phyloP scores from a whole-genome alignment of 352 stramenopile genomes.

The Phytopythium delawarense region DNA sequence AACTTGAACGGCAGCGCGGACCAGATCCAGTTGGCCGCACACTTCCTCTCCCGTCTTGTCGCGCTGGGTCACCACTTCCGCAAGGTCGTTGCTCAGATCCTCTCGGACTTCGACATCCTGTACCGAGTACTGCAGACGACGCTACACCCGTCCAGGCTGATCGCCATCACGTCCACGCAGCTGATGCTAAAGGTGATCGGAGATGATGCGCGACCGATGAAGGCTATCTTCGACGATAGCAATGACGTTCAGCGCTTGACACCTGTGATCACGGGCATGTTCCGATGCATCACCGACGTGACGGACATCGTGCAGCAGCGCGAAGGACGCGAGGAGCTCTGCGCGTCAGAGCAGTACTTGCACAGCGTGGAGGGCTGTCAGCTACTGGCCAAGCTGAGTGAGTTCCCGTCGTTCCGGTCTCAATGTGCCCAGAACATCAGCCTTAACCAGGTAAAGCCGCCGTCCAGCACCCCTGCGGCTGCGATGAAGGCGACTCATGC shows the following conservation, averaged over 20 bases:
- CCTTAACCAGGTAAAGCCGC: constrained; percentile 58
- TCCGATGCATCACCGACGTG: constrained; percentile 53
- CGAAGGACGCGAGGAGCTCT: constrained; percentile 37
- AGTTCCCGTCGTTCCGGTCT: constrained; percentile 37
- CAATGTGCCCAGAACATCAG: constrained; percentile 57
- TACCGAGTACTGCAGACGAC: constrained; percentile 64
- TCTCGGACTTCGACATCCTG: constrained; percentile 58
- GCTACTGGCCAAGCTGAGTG: constrained; percentile 53
- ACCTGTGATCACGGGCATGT: constrained; percentile 47
- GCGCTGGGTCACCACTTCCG: constrained; percentile 56
- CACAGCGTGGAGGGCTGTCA: constrained; percentile 57
- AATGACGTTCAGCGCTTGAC: constrained; percentile 32
- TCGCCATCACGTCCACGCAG: constrained; percentile 44
- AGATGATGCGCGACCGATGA: constrained; percentile 50
- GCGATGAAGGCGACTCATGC: not conserved
- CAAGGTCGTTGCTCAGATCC: constrained; percentile 44
- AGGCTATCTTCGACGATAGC: constrained; percentile 38
- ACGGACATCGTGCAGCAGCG: constrained; percentile 34
- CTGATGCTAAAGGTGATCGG: constrained; percentile 59
- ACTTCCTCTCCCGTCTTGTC: constrained; percentile 59
- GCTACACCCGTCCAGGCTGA: constrained; percentile 62
- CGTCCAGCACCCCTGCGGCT: not conserved
- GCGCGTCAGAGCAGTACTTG: constrained; percentile 59
- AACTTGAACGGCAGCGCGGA: constrained; percentile 63
- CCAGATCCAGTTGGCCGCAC: constrained; percentile 49